Base-by-base conservation (phyloP, 441 rosid species). In the Erysimum cheiri region DNA sequence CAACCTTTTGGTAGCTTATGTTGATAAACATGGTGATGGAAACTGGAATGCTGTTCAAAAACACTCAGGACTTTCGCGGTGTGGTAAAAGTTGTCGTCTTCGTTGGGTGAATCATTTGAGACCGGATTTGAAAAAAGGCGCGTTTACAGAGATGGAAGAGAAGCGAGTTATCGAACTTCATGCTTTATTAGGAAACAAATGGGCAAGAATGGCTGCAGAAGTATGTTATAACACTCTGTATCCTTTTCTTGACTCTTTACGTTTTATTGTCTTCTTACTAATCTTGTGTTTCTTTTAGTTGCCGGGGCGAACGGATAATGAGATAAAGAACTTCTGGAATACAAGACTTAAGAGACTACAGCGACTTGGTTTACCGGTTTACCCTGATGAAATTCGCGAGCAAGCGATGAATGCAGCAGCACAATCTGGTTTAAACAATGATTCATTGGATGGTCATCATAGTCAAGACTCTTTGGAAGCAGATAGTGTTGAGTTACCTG, bases 41-140 rank as follows among this genome's bases (percentile, higher is more conserved):
- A 90, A 90, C 70, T 95, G 98, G 98, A 92, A 89, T 77, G 88
- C 93, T 63, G 99, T 95, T 58, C 99, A 95, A 80, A 89, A 92
- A 79, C 84, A 88, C 73, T 89, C 96, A 0, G 98, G 99, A n/a
- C 86, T 95, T 61, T 88, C 81, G 52, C 87, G 98, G 0, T 90
- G 98, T 66, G 99, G 97, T 15, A 95, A 92, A 85, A 95, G 98
- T 81, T 95, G 97, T 50, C 85, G 98, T 2, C 81, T 92, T 68
- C 90, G 99, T 37, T 95, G 99, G 99, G 99, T 96, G 12, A 95
- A 95, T 85, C 96, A 95, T 67, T 75, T 95, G 26, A 84, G 96
- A 72, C 98, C 98, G 9, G 86, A 91, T 72, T 80, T 92, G 82
- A 92, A 88, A 82, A 92, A 92, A 76, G 98, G 98, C 7, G 77